Conservation (phyloP, 805 yeast species). For the Yarrowia sp. region DNA sequence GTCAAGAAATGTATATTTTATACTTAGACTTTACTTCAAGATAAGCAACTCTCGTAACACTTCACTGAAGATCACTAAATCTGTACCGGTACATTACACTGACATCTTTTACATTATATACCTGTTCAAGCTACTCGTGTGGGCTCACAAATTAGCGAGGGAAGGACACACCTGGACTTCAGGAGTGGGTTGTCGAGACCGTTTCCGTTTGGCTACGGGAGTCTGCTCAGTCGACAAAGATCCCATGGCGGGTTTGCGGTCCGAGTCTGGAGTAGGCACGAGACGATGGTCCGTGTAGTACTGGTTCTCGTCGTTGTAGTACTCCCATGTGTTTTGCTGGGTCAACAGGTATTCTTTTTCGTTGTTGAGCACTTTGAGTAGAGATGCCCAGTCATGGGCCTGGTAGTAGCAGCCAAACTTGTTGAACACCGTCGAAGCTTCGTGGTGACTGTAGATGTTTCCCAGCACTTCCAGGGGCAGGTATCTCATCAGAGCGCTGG, state of each 20-base stretch:
- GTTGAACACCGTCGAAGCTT: neutral
- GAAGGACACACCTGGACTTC: constrained; percentile 16
- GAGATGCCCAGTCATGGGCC: constrained; percentile 9
- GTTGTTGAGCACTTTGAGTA: neutral
- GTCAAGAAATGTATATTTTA: too few relatives aligned
- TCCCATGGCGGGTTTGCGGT: neutral
- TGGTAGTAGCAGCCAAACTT: constrained; percentile 9
- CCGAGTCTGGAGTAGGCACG: neutral
- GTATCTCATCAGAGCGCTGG: constrained; percentile 21
- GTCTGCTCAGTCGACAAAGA: neutral
- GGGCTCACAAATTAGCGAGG: neutral
- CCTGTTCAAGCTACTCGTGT: too few relatives aligned
- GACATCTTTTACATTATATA: too few relatives aligned
- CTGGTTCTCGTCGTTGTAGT: neutral
- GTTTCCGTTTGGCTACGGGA: neutral
- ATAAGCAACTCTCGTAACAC: too few relatives aligned
- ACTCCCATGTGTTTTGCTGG: neutral
- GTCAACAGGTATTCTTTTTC: neutral
- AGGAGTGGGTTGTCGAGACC: neutral
- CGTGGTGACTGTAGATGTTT: neutral
- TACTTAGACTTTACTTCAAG: too few relatives aligned
- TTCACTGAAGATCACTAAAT: too few relatives aligned
- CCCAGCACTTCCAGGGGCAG: neutral
- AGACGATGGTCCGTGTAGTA: neutral
- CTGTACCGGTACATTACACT: too few relatives aligned